Evolutionary conservation across 352 stramenopile genomes (phyloP), one percentile per base, ranked within the genome.

Genomic region (Saprolegnia parasitica): DNA sequence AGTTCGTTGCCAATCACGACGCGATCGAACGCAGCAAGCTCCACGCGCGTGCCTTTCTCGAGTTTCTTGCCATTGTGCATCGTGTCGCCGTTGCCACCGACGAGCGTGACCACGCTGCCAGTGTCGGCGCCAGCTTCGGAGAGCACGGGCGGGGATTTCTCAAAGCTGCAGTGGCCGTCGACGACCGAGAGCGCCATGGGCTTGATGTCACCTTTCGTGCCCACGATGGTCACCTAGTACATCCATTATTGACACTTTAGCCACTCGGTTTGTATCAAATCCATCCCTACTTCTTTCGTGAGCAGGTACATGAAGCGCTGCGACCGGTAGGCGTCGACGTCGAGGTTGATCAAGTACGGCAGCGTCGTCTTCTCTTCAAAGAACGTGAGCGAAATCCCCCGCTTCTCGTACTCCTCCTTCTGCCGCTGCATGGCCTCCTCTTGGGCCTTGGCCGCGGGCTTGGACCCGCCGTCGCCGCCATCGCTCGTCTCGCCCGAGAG

Each of bases 261-360:
- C 29, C 29, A 35, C 29, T 35, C 5, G 29, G 29, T 5, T 35
- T 5, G n/a, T n/a, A n/a, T n/a, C 5, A 35, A 5, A 35, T 2
- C 29, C 29, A 35, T 56, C 40, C 15, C 5, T 20, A 71, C 63
- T n/a, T 72, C 73, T 26, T 89, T 83, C 26, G 87, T 73, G 50
- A 98, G 73, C 18, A 97, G 64, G 71, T 97, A 97, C 85, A 98
- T 93, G 72, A 98, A 97, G 26, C 93, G 89, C 71, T 91, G 85
- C 24, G 88, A 93, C 15, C 93, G 84, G 72, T 98, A 98, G 21
- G 88, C 89, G 65, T 98, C 93, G 46, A 98, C 92, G 68, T 98
- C 93, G 37, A 98, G 68, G 72, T 98, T 98, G 71, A 98, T 91
- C 11, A 98, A 81, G 73, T 97, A 96, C 21, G 91, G 91, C 26